These are phyloP conservation scores for Podospora comata DNA, from an alignment of 495 filamentous ascomycete genomes.

Conservation along the genomic window DNA sequence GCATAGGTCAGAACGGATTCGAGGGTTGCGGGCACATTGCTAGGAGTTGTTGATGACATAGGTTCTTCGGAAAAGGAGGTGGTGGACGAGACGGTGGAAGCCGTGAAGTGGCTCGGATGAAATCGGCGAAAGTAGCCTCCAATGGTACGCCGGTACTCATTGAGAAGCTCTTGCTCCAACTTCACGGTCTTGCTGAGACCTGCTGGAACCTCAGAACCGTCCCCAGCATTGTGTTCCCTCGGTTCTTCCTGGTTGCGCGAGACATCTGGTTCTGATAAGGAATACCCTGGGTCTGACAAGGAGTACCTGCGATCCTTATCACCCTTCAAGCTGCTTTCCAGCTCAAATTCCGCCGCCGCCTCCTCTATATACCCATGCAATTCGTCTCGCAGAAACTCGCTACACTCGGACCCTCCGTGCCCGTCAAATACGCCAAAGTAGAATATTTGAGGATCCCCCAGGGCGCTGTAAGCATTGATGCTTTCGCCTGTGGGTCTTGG, in stretches of 20 bases:
- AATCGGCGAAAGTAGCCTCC: constrained; percentile 95
- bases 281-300: constrained; percentile 12
- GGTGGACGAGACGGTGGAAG: constrained; percentile 21
- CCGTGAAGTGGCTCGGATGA: constrained; percentile 61
- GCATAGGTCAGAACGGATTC: constrained; percentile 78
- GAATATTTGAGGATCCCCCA: constrained; percentile 90
- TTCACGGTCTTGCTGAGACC: constrained; percentile 48
- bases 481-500: constrained; percentile 48
- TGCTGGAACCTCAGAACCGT: constrained; percentile 24
- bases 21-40: constrained; percentile 40
- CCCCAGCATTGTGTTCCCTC: background rate
- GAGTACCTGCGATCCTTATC: constrained; percentile 14
- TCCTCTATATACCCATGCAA: constrained; percentile 89
- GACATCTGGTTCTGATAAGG: constrained; percentile 16
- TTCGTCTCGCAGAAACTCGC: constrained; percentile 75
- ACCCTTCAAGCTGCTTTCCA: constrained; percentile 64
- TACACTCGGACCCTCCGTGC: constrained; percentile 88
- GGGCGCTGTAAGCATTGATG: constrained; percentile 66
- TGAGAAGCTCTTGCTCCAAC: constrained; percentile 64
- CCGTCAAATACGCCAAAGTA: constrained; percentile 97
- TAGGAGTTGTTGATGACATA: constrained; percentile 20
- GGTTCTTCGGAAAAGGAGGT: constrained; percentile 1
- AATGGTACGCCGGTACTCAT: constrained; percentile 76
- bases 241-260: constrained; percentile 6
- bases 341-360: constrained; percentile 65